A percentile compares a stretch with the other conserved stretches of the same genome.
These are phyloP conservation scores for Asterionellopsis glacialis DNA, from an alignment of 108 stramenopile species.

Conservation along the genomic window DNA sequence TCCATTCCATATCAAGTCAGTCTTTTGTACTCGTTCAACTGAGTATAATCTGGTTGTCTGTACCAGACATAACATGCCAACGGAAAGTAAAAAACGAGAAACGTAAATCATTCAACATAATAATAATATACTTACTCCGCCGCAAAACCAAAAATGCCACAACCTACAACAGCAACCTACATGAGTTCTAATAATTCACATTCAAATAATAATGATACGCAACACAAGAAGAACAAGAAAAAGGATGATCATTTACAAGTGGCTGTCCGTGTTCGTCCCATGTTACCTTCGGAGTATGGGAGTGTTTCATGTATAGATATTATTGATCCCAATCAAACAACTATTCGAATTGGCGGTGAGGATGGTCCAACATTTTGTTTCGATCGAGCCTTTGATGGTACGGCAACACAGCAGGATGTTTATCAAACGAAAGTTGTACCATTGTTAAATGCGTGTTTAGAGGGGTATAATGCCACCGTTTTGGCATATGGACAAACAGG, in stretches of 20 bases:
- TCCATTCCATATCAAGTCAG: too few relatives aligned
- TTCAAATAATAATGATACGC: too few relatives aligned
- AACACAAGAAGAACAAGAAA: too few relatives aligned
- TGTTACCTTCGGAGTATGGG: constrained; percentile 60
- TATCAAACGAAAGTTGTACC: constrained; percentile 47
- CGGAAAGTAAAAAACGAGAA: too few relatives aligned
- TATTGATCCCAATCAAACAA: constrained; percentile 13
- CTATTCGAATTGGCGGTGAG: constrained; percentile 29
- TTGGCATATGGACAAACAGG: constrained; percentile 97
- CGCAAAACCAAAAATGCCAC: too few relatives aligned
- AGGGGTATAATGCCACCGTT: constrained; percentile 97
- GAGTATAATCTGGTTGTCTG: too few relatives aligned
- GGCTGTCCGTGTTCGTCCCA: constrained; percentile 74
- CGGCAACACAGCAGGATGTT: constrained; percentile 44
- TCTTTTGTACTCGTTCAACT: too few relatives aligned
- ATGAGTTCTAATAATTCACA: too few relatives aligned
- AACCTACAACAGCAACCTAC: too few relatives aligned
- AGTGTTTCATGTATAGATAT: constrained; percentile 59
- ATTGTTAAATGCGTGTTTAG: constrained; percentile 55
- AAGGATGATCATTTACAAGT: constrained; percentile 37
- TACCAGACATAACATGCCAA: too few relatives aligned
- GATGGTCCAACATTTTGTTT: constrained; percentile 57
- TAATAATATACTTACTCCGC: too few relatives aligned
- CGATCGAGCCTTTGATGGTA: constrained; percentile 51
- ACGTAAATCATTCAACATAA: too few relatives aligned